These are phyloP conservation scores for Colletotrichum sp. DNA, from an alignment of 2,329 filamentous ascomycete species.

Conservation along the genomic window DNA sequence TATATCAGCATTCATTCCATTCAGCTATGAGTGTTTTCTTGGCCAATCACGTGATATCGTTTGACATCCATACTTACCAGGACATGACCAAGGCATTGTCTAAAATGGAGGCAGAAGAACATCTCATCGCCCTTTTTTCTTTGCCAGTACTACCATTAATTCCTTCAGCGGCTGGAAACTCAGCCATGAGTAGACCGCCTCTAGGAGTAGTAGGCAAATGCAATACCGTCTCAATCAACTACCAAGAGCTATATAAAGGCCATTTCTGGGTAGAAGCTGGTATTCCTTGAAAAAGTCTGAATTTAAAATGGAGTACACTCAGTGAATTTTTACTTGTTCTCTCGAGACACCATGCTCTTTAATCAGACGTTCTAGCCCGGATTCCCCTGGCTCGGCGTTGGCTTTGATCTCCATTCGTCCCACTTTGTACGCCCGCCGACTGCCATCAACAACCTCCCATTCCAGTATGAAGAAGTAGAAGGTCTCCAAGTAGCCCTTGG, in stretches of 20 bases:
- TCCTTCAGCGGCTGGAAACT: background rate
- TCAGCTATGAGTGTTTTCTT: background rate
- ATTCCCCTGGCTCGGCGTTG: background rate
- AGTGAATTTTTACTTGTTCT: background rate
- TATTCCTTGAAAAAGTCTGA: accelerated
- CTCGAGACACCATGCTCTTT: background rate
- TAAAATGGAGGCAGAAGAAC: background rate
- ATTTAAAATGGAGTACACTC: background rate
- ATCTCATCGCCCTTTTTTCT: background rate
- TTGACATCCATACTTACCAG: background rate
- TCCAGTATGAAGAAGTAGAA: background rate
- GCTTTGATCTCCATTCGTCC: background rate
- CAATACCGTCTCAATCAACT: background rate
- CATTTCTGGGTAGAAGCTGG: background rate
- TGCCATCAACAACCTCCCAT: background rate
- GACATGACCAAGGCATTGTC: accelerated
- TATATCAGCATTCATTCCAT: background rate
- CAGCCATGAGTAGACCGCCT: background rate
- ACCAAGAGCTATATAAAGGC: background rate
- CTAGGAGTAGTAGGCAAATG: background rate
- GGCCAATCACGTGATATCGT: background rate
- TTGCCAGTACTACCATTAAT: background rate
- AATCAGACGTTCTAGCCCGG: background rate
- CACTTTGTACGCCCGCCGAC: background rate
- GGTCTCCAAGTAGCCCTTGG: background rate